Evolutionary conservation across 2,329 filamentous ascomycete genomes (phyloP), one percentile per base, ranked within the genome.

Genomic region (Ophiostoma sp.): DNA sequence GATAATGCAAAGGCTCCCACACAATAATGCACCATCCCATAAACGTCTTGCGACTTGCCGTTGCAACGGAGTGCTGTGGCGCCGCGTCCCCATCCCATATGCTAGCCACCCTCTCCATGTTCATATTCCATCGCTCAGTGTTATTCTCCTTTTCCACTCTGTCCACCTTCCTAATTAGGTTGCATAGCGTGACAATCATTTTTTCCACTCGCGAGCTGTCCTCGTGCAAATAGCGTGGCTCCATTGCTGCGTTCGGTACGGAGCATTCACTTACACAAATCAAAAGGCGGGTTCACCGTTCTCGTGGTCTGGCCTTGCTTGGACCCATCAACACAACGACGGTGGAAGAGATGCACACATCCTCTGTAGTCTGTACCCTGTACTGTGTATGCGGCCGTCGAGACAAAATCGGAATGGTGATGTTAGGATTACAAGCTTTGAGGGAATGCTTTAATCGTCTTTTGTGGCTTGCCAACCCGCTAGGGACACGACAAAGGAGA

Each of bases 11-110:
- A n/a, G 27, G 27, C 27, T 27, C 1, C 27, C 9, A 47, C 45
- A 18, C n/a, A 47, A 49, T 5, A 49, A 55, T 55, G 49, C 49
- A 27, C 49, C 49, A 55, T 55, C 18, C 18, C 49, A 18, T 27
- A 55, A 38, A 60, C 55, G 55, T 60, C 55, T 60, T 60, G 55
- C 55, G 49, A 18, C 49, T 52, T 52, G 49, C 16, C 45, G 14
- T 47, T 47, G 45, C 45, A 47, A 47, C 45, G 12, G 14, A 47
- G n/a, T 5, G n/a, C 45, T 4, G 5, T 16, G 5, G 6, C 45
- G 14, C 4, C n/a, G 42, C 45, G 11, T 47, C 45, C 16, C 5
- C 16, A 14, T n/a, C 9, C 45, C n/a, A 4, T 55, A n/a, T 55
- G 12, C 49, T 18, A 7, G 27, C 49, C 27, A 27, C n/a, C 18